A percentile compares a stretch with the other conserved stretches of the same genome.
These are phyloP conservation scores for Xylaria bambusicola DNA, from an alignment of 495 filamentous ascomycete species.

Conservation along the genomic window DNA sequence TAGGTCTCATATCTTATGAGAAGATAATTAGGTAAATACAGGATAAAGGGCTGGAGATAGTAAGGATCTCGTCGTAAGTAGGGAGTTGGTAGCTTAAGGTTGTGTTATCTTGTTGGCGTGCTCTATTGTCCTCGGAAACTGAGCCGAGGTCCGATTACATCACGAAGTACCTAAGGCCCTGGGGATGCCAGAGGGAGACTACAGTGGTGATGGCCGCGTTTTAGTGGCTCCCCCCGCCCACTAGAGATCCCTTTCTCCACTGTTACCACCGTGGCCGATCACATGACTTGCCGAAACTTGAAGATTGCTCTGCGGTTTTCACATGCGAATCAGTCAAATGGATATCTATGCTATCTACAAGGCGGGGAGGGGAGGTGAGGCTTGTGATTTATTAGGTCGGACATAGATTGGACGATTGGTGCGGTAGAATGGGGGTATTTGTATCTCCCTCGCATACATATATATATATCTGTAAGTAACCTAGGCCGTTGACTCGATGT, in stretches of 20 bases:
- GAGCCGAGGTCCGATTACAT: constrained; percentile 40
- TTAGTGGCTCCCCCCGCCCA: not conserved
- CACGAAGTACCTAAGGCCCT: constrained; percentile 19
- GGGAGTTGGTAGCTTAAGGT: no score
- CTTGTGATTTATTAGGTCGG: not conserved
- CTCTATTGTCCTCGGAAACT: constrained; percentile 8
- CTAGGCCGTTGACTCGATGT: no score
- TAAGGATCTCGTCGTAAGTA: no score
- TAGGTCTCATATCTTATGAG: constrained; percentile 8
- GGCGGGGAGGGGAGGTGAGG: not conserved
- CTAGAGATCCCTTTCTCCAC: constrained; percentile 1
- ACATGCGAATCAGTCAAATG: constrained; percentile 7
- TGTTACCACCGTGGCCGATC: no score
- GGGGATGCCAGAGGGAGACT: no score
- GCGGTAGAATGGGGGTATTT: no score
- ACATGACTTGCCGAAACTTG: not conserved
- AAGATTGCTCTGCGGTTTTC: not conserved
- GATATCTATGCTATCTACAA: not conserved
- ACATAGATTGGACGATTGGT: no score
- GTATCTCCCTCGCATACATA: no score
- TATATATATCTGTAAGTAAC: no score
- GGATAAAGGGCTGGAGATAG: no score
- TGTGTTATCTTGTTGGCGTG: constrained; percentile 8
- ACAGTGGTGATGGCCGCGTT: not conserved
- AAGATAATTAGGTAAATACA: not conserved